Evolutionary conservation across 768 basidiomycete species (phyloP).

Genomic region (Collybiopsis luxurians): DNA sequence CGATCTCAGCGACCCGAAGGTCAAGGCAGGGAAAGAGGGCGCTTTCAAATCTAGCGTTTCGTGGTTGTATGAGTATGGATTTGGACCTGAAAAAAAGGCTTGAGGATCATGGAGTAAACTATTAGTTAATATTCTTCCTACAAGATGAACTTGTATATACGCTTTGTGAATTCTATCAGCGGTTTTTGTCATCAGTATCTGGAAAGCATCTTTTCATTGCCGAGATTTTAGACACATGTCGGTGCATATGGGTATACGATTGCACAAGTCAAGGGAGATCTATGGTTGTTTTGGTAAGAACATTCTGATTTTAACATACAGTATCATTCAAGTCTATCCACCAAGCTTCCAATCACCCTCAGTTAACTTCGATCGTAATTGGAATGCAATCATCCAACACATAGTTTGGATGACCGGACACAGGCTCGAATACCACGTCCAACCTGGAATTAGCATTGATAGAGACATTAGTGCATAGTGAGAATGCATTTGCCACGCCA

Average conservation of each 20-base stretch:
- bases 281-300: too few relatives aligned
- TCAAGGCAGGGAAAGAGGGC: constrained; percentile 55
- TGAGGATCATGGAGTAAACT: not conserved
- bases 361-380: constrained; percentile 26
- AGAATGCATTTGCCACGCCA: constrained; percentile 37
- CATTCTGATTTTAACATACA: too few relatives aligned
- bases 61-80: constrained; percentile 28
- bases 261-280: too few relatives aligned
- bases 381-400: constrained; percentile 33
- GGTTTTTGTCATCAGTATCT: too few relatives aligned
- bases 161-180: too few relatives aligned
- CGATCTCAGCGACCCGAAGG: constrained; percentile 34
- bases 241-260: too few relatives aligned
- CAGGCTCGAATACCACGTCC: constrained; percentile 42
- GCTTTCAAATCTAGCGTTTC: constrained; percentile 49
- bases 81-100: not conserved
- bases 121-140: too few relatives aligned
- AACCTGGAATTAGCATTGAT: constrained; percentile 38
- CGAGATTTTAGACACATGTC: too few relatives aligned
- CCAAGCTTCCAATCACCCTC: too few relatives aligned
- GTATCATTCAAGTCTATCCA: too few relatives aligned
- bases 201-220: too few relatives aligned
- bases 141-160: too few relatives aligned
- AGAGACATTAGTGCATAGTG: constrained; percentile 40
- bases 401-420: constrained; percentile 42